Evolutionary conservation across 129 eudicot species (phyloP).

Genomic region (Artemisia argyi): DNA sequence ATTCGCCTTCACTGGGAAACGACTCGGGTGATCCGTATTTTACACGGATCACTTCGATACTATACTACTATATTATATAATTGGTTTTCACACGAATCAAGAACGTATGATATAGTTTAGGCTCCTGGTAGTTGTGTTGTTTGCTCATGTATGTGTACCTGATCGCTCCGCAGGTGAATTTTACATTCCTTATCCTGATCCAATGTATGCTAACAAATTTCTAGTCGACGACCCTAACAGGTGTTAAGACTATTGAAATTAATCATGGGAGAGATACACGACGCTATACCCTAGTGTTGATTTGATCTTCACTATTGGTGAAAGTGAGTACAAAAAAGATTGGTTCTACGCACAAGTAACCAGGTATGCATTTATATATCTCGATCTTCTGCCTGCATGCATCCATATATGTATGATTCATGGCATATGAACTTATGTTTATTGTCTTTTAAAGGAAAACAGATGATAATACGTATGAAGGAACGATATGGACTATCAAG

Average conservation of each 20-base stretch:
- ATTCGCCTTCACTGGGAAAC: too few species aligned
- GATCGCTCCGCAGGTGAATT: conserved; percentile 84
- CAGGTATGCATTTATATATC: conserved; percentile 30
- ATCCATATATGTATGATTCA: background rate
- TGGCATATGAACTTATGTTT: background rate
- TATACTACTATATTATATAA: too few species aligned
- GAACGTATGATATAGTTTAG: too few species aligned
- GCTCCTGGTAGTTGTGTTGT: too few species aligned
- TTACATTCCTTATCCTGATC: conserved; percentile 78
- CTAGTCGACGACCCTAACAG: conserved; percentile 58
- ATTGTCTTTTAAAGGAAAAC: conserved; percentile 35
- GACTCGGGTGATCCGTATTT: too few species aligned
- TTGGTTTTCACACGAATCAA: too few species aligned
- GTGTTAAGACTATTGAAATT: conserved; percentile 23
- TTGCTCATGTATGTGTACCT: conserved; percentile 38
- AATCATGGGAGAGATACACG: conserved; percentile 55
- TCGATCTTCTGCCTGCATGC: background rate
- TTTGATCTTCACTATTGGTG: conserved; percentile 57
- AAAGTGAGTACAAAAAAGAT: conserved; percentile 54
- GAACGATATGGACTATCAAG: conserved; percentile 70
- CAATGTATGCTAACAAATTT: conserved; percentile 57
- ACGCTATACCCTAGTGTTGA: conserved; percentile 49
- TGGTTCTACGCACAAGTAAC: conserved; percentile 82
- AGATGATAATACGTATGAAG: conserved; percentile 41
- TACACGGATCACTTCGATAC: too few species aligned